These are phyloP conservation scores for Haematococcus sp. DNA, from an alignment of 139 green algal species.

Conservation along the genomic window DNA sequence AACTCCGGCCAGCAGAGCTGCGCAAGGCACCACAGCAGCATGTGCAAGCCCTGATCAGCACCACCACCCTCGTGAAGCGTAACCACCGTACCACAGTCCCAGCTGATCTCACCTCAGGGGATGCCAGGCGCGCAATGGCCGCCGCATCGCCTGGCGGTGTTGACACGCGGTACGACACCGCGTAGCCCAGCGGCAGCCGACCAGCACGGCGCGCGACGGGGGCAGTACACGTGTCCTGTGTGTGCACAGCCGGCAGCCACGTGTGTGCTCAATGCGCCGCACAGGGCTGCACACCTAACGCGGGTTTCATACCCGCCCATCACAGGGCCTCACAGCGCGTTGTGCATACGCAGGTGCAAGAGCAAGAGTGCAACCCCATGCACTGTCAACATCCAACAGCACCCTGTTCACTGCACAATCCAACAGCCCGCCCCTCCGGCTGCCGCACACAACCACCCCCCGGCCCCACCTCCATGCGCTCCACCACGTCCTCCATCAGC, in stretches of 20 bases:
- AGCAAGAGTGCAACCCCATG: neutral
- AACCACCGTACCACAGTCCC: neutral
- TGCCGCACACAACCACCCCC: too few species aligned
- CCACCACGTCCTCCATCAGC: conserved; percentile 10
- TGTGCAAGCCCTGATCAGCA: too few species aligned
- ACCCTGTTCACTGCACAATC: neutral
- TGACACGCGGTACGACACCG: conserved; percentile 21
- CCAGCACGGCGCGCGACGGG: conserved; percentile 13
- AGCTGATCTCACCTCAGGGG: neutral
- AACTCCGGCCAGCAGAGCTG: neutral
- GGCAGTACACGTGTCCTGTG: conserved; percentile 26
- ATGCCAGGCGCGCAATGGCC: neutral
- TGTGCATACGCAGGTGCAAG: neutral
- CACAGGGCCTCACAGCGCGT: too few species aligned
- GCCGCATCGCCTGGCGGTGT: neutral
- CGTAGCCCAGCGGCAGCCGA: conserved; percentile 18
- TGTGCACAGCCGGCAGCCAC: too few species aligned
- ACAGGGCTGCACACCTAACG: too few species aligned
- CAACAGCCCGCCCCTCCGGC: too few species aligned
- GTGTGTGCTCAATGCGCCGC: too few species aligned
- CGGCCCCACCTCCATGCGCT: neutral
- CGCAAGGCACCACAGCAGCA: too few species aligned
- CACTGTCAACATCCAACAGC: neutral
- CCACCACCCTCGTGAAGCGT: neutral
- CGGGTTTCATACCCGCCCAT: too few species aligned